Evolutionary conservation across 306 rosid genomes (phyloP), one percentile per base, ranked within the genome.

Genomic region (Canavalia ensiformis): DNA sequence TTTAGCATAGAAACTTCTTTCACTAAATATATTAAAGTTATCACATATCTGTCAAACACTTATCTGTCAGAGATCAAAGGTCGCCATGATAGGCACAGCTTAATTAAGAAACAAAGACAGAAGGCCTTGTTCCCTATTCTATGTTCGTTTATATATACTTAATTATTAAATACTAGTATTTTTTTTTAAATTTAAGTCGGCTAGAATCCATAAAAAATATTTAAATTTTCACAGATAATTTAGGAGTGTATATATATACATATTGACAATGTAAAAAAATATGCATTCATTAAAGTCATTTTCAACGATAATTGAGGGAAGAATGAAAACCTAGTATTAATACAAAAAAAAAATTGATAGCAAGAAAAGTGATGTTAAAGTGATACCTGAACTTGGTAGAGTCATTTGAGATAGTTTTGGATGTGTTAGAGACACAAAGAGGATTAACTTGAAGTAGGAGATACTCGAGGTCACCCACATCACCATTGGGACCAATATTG

Each of bases 381-480:
- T 30, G 25, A 68, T 84, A 95, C 99, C 96, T 90, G 92, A 95
- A 95, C 57, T 84, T 82, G 28, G 54, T 39, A 59, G 99, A 91
- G 77, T 90, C 85, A 25, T 76, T 66, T 49, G 98, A 82, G 72
- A 93, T 87, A 8, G 88, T 59, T 70, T 75, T 75, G 59, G 93
- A 90, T 67, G 52, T 79, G 6, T 93, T 75, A 4, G 89, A 72
- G 28, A 90, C 49, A 64, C 88, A 85, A 44, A 74, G 64, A 64
- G 91, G 87, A 74, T 91, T 59, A 1, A 96, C 67, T 34, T 80
- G 96, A 33, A 95, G 96, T n/a, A 95, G 92, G 50, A 95, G 97
- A 67, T 93, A 95, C 77, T 95, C 99, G 7, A 95, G 96, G 76
- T 95, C 91, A 41, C 99, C 99, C 82, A 65, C 72, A 79, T 95